Conservation (phyloP, 1,284 basidiomycete genomes). For the Exsudoporus floridanus region DNA sequence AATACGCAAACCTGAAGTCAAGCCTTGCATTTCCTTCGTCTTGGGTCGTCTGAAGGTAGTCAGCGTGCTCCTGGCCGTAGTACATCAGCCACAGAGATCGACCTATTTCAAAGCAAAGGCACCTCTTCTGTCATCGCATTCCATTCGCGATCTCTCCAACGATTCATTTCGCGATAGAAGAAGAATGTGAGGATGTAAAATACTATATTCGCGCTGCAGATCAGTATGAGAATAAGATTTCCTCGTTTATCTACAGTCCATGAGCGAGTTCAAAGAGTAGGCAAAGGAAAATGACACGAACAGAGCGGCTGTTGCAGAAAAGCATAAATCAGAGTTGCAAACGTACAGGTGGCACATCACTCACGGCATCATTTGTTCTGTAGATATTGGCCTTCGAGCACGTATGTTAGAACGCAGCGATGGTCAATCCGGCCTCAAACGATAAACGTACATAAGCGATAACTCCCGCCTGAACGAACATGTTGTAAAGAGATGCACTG, state of each 20-base stretch:
- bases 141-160: conserved; percentile 53
- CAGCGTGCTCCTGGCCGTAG: conserved; percentile 45
- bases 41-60: conserved; percentile 57
- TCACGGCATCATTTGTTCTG: conserved; percentile 43
- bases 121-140: conserved; percentile 52
- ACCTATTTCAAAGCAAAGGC: conserved; percentile 6
- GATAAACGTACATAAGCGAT: conserved; percentile 46
- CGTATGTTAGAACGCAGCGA: not conserved
- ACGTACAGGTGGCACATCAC: conserved; percentile 3
- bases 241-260: conserved; percentile 39
- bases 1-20: conserved; percentile 60
- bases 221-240: conserved; percentile 39
- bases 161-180: conserved; percentile 57
- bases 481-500: conserved; percentile 59
- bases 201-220: conserved; percentile 40
- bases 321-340: not conserved
- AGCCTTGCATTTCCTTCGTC: conserved; percentile 57
- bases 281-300: conserved; percentile 27
- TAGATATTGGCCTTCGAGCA: conserved; percentile 44
- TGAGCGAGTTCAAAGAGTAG: not conserved
- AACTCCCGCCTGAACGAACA: conserved; percentile 59
- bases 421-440: not conserved
- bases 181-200: conserved; percentile 52
- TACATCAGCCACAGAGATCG: not conserved
- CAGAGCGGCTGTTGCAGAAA: conserved; percentile 43